Percentiles rank a stretch among this genome's conserved stretches.
These are phyloP conservation scores for Podila horticola DNA, from an alignment of 192 early-diverging fungal genomes.

Conservation along the genomic window DNA sequence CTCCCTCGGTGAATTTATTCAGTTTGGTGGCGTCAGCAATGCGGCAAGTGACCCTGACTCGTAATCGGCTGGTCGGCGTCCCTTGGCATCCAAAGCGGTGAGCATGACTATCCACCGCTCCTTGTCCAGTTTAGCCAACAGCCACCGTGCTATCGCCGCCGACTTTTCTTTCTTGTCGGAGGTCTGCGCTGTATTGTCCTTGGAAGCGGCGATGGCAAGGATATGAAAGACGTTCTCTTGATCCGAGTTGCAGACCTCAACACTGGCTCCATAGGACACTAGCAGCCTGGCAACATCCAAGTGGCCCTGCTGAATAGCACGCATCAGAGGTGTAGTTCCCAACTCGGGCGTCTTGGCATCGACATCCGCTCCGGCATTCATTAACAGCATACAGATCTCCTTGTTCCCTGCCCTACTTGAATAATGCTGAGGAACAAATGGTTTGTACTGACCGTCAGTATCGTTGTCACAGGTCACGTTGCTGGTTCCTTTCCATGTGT, in stretches of 20 bases:
- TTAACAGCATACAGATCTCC: slow-evolving; percentile 28
- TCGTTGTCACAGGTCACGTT: too few species aligned
- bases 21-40: background rate
- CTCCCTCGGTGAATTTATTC: background rate
- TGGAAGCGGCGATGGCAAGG: slow-evolving; percentile 10
- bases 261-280: slow-evolving; percentile 28
- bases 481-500: too few species aligned
- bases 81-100: slow-evolving; percentile 9
- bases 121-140: slow-evolving; percentile 7
- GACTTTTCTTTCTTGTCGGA: background rate
- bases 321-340: slow-evolving; percentile 36
- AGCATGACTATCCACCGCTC: slow-evolving; percentile 14
- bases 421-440: slow-evolving; percentile 18
- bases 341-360: slow-evolving; percentile 44
- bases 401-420: slow-evolving; percentile 40
- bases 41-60: background rate
- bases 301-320: slow-evolving; percentile 39
- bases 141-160: slow-evolving; percentile 24
- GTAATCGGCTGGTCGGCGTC: slow-evolving; percentile 15
- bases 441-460: too few species aligned
- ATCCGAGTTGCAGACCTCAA: slow-evolving; percentile 13
- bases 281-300: slow-evolving; percentile 15
- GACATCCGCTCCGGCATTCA: slow-evolving; percentile 36
- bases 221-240: slow-evolving; percentile 45
- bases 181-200: background rate